phyloP scores from a whole-genome alignment of 2,329 filamentous ascomycete species.

The Diaporthe sp. region DNA sequence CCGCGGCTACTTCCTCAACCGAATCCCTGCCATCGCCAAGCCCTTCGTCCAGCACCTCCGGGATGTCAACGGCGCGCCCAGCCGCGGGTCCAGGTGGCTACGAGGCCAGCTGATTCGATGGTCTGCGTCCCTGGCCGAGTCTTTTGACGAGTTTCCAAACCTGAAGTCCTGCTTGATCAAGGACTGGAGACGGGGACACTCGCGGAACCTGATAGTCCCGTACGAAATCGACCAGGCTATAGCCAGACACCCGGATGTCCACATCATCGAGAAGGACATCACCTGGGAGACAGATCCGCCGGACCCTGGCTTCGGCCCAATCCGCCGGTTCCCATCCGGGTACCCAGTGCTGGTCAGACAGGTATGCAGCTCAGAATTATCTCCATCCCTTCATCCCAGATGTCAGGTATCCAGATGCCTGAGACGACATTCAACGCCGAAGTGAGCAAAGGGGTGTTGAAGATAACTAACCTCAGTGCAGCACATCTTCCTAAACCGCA shows the following conservation, averaged over 20 bases:
- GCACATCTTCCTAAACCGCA: background rate
- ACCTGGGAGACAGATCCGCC: background rate
- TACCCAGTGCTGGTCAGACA: too few relatives aligned
- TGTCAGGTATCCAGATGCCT: too few relatives aligned
- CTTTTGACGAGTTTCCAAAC: background rate
- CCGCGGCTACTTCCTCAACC: conserved; percentile 2
- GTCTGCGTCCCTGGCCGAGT: background rate
- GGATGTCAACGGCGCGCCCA: background rate
- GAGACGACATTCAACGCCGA: too few relatives aligned
- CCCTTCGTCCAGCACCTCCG: conserved; percentile 10
- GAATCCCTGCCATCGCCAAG: conserved; percentile 10
- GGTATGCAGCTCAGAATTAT: background rate
- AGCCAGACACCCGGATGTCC: background rate
- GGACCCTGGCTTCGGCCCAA: too few relatives aligned
- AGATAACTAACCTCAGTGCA: background rate
- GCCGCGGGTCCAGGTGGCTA: background rate
- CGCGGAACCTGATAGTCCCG: background rate
- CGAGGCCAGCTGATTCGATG: background rate
- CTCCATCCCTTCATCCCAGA: background rate
- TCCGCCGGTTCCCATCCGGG: background rate
- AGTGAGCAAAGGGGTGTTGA: background rate
- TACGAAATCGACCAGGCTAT: background rate
- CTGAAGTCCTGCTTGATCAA: background rate
- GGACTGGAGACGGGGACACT: background rate
- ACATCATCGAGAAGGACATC: background rate